Evolutionary conservation across 768 basidiomycete species (phyloP).

Genomic region (Cyclocybe cylindracea): DNA sequence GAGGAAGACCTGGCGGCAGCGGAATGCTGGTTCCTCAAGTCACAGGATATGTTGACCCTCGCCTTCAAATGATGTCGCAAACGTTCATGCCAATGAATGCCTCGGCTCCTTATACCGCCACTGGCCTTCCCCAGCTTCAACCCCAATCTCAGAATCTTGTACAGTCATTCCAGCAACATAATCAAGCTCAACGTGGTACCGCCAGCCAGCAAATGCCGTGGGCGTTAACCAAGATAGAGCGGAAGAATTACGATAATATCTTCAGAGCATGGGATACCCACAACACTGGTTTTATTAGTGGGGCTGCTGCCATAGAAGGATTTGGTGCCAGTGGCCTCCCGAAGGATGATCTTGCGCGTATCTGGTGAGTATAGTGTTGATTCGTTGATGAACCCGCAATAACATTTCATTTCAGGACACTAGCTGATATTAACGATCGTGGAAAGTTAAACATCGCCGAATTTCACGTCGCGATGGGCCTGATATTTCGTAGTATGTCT

Average conservation of each 20-base stretch:
- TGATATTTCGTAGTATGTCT: slow-evolving; percentile 91
- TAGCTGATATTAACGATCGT: slow-evolving; percentile 91
- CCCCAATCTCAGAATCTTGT: slow-evolving; percentile 70
- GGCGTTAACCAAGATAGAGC: slow-evolving; percentile 86
- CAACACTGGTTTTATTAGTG: slow-evolving; percentile 81
- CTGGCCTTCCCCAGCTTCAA: slow-evolving; percentile 66
- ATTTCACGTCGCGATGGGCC: slow-evolving; percentile 98
- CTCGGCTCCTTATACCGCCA: slow-evolving; percentile 57
- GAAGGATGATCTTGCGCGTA: slow-evolving; percentile 87
- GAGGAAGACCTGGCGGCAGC: slow-evolving; percentile 38
- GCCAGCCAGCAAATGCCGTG: slow-evolving; percentile 75
- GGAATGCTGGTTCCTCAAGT: slow-evolving; percentile 60
- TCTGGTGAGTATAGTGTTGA: slow-evolving; percentile 66
- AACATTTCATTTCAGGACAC: slow-evolving; percentile 57
- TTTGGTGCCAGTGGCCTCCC: slow-evolving; percentile 92
- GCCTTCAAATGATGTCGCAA: slow-evolving; percentile 86
- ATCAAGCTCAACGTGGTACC: slow-evolving; percentile 70
- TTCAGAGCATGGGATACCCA: slow-evolving; percentile 95
- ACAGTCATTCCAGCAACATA: slow-evolving; percentile 87
- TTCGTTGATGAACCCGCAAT: neutral
- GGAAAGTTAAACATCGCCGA: slow-evolving; percentile 95
- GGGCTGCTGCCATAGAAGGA: slow-evolving; percentile 83
- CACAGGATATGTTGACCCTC: slow-evolving; percentile 82
- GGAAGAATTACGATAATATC: slow-evolving; percentile 95
- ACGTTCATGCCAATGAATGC: slow-evolving; percentile 86